phyloP scores from a whole-genome alignment of 2,329 filamentous ascomycete species.

The Microthyrium microscopicum region DNA sequence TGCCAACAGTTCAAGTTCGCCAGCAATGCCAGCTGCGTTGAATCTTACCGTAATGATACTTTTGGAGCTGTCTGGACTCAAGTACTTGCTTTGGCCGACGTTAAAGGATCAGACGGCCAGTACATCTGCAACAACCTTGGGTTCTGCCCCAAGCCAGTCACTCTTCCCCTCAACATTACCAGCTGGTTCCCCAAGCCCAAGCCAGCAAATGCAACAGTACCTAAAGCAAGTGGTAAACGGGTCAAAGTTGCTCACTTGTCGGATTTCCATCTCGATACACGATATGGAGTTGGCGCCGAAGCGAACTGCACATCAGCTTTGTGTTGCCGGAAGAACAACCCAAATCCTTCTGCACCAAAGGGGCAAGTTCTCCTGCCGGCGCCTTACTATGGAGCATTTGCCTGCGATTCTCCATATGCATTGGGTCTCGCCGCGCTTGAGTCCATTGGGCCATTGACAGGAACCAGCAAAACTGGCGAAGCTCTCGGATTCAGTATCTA shows the following conservation, averaged over 20 bases:
- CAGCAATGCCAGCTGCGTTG: constrained; percentile 30
- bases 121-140: constrained; percentile 39
- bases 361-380: constrained; percentile 28
- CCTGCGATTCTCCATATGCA: constrained; percentile 42
- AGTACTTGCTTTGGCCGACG: constrained; percentile 35
- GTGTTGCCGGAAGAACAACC: constrained; percentile 33
- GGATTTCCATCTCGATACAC: constrained; percentile 38
- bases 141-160: constrained; percentile 32
- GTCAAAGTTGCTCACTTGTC: constrained; percentile 41
- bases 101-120: constrained; percentile 36
- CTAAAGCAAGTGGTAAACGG: constrained; percentile 33
- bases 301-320: constrained; percentile 35
- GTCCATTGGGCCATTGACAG: constrained; percentile 38
- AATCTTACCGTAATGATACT: constrained; percentile 28
- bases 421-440: constrained; percentile 38
- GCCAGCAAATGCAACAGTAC: constrained; percentile 27
- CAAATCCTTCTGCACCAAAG: constrained; percentile 19
- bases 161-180: constrained; percentile 28
- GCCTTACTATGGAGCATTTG: constrained; percentile 36
- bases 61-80: constrained; percentile 43
- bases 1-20: constrained; percentile 32
- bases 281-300: constrained; percentile 36
- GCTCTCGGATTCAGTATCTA: constrained; percentile 38
- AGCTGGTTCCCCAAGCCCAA: constrained; percentile 37
- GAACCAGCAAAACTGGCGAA: constrained; percentile 27